phyloP scores from a whole-genome alignment of 176 grass and related monocot genomes.

The Olyra latifolia region DNA sequence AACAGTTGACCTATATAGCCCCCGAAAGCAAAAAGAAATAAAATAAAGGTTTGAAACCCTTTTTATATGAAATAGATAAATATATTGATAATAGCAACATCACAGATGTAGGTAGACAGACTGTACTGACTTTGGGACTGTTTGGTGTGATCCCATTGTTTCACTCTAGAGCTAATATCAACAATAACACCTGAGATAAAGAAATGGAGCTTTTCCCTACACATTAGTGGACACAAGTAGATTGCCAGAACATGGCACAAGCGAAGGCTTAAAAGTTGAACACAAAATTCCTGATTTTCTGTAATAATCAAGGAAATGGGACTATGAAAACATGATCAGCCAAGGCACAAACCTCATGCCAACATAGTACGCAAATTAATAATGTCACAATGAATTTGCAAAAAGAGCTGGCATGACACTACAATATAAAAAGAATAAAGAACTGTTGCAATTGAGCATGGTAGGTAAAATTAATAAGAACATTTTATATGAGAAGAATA shows the following conservation, averaged over 20 bases:
- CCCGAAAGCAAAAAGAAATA: background rate
- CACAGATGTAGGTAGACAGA: background rate
- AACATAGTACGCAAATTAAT: slow-evolving; percentile 31
- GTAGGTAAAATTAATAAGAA: slow-evolving; percentile 21
- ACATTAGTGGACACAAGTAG: background rate
- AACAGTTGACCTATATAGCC: background rate
- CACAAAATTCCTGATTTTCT: background rate
- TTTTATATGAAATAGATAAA: slow-evolving; percentile 14
- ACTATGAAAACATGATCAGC: slow-evolving; percentile 24
- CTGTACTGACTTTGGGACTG: background rate
- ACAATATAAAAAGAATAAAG: slow-evolving; percentile 28
- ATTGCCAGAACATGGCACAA: slow-evolving; percentile 20
- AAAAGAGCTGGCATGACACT: background rate
- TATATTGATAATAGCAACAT: background rate
- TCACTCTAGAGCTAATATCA: background rate
- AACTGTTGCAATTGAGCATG: background rate
- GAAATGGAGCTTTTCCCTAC: background rate
- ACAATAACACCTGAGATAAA: background rate
- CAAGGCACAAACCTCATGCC: slow-evolving; percentile 15
- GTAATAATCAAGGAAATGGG: slow-evolving; percentile 19
- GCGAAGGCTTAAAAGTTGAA: background rate
- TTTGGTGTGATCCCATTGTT: background rate
- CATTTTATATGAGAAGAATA: slow-evolving; percentile 24
- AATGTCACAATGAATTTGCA: background rate
- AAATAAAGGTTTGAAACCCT: background rate